Evolutionary conservation across 768 basidiomycete species (phyloP), one percentile per base, ranked within the genome.

Genomic region (Exidia glandulosa): DNA sequence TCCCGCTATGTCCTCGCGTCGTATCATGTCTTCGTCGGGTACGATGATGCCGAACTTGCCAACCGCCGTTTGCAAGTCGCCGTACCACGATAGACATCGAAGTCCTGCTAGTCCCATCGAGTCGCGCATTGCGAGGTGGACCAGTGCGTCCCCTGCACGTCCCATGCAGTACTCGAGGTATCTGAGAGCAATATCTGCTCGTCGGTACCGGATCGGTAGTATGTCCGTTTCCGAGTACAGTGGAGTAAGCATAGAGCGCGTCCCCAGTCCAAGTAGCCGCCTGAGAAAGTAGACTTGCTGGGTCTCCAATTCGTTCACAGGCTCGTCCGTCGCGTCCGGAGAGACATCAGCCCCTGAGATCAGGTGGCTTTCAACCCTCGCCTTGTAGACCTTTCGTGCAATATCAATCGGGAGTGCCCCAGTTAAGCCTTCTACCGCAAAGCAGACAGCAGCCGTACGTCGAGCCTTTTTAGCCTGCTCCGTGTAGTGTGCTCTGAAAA

Each of bases 181-280:
- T 13, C 59, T 57, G 2, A 72, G 58, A 12, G 65, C 62, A 1
- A 69, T 57, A 2, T 57, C 32, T 13, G 62, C 45, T 1, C 67
- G 62, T 16, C 66, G 61, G 36, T 64, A 63, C 2, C 56, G 60
- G 3, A 72, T 56, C 3, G 70, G 71, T 30, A 57, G 54, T 2
- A 69, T 34, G 13, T 66, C 67, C 5, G 70, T 71, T 59, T 70
- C 67, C 10, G 68, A 63, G 59, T 63, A 66, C 7, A 72, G 63
- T 2, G 62, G 47, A 2, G 63, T 63, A 14, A 65, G 32, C 3
- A 54, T 55, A 4, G 67, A 65, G 5, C 59, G 60, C 10, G 32
- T 3, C n/a, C 62, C 60, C 16, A 70, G 31, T 25, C 66, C 65
- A 10, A 71, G 67, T 5, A 66, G 34, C 2, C 66, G 65, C 6